Evolutionary conservation across 169 alveolate species (phyloP).

Genomic region (Cryptosporidium ubiquitum): DNA sequence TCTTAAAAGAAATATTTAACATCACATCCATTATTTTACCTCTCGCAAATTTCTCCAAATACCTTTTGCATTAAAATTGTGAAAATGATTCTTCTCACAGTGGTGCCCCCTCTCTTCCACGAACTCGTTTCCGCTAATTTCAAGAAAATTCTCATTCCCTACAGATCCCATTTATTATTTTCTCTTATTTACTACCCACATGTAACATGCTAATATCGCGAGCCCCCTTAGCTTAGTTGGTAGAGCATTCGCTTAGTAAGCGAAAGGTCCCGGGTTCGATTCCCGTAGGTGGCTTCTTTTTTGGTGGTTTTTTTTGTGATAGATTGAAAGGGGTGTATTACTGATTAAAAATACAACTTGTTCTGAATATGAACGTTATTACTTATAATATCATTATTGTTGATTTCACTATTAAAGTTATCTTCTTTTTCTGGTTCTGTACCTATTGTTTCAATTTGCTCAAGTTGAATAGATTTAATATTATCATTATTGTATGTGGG

Average conservation of each 20-base stretch:
- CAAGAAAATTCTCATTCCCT: no score
- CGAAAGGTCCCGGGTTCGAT: slow-evolving; percentile 90
- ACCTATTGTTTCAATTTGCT: no score
- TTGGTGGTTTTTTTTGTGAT: neutral
- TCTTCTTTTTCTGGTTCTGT: neutral
- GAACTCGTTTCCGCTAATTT: neutral
- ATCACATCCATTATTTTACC: no score
- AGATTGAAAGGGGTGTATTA: no score
- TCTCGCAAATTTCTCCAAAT: no score
- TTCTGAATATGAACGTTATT: neutral
- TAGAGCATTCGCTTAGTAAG: slow-evolving; percentile 89
- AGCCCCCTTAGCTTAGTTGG: slow-evolving; percentile 88
- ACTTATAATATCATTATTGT: neutral
- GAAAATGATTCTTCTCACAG: no score
- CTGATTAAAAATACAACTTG: neutral
- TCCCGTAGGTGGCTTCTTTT: slow-evolving; percentile 85
- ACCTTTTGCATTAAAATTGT: no score
- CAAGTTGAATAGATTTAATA: no score
- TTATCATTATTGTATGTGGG: neutral
- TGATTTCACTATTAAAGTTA: neutral
- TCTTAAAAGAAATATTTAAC: no score
- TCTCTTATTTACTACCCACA: neutral
- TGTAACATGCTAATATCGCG: neutral
- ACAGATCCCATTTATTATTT: neutral
- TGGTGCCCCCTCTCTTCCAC: neutral